phyloP scores from a whole-genome alignment of 371 early-diverging fungal species.

The Actinomucor elegans region DNA sequence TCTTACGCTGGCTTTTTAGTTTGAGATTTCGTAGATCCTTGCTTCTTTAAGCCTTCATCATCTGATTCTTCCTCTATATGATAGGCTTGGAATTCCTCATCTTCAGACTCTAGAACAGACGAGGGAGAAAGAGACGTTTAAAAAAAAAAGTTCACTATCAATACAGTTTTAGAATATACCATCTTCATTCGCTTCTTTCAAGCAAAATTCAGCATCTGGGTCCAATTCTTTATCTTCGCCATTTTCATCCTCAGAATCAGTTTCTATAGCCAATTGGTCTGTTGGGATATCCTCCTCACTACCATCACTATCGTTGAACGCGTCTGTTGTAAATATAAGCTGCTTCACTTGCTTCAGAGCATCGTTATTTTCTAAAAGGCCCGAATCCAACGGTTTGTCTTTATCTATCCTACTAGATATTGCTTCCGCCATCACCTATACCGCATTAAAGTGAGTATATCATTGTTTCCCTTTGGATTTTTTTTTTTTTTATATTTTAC shows the following conservation, averaged over 20 bases:
- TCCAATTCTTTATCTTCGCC: conserved; percentile 36
- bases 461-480: no score
- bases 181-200: conserved; percentile 7
- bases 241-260: conserved; percentile 8
- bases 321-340: conserved; percentile 17
- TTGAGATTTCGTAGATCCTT: conserved; percentile 9
- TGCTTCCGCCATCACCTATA: conserved; percentile 41
- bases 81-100: conserved; percentile 50
- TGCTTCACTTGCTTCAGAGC: conserved; percentile 17
- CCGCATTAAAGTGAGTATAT: no score
- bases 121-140: not conserved
- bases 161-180: not conserved
- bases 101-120: conserved; percentile 2
- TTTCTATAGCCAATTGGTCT: not conserved
- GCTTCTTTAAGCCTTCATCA: conserved; percentile 27
- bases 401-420: conserved; percentile 25
- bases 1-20: conserved; percentile 34
- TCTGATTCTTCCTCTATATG: conserved; percentile 53
- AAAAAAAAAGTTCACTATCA: not conserved
- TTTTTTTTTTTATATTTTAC: no score
- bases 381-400: conserved; percentile 25
- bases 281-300: not conserved
- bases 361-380: conserved; percentile 26
- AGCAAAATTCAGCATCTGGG: conserved; percentile 25
- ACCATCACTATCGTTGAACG: not conserved